Evolutionary conservation across 805 yeast species (phyloP).

Genomic region (Candida vaughaniae): DNA sequence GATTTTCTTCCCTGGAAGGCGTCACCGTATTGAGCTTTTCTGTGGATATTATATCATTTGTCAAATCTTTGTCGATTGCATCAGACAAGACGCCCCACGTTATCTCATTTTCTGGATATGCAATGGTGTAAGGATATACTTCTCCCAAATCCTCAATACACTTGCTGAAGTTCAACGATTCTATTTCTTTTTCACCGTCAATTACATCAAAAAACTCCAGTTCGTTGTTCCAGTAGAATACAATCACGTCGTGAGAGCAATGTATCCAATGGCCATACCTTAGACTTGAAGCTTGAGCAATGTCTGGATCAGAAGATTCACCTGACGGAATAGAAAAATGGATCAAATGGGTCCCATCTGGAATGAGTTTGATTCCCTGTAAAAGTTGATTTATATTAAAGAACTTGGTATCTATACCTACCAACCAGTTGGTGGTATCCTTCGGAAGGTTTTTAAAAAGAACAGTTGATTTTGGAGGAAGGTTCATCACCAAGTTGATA

Average conservation of each 20-base stretch:
- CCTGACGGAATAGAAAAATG: constrained; percentile 43
- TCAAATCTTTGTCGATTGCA: constrained; percentile 22
- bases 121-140: constrained; percentile 33
- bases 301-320: background rate
- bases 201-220: constrained; percentile 17
- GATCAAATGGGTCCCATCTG: constrained; percentile 52
- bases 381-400: constrained; percentile 40
- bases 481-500: too few relatives aligned
- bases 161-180: constrained; percentile 27
- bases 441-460: constrained; percentile 14
- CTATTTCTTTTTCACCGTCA: constrained; percentile 18
- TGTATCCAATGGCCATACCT: constrained; percentile 43
- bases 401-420: constrained; percentile 52
- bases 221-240: constrained; percentile 35
- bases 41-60: constrained; percentile 18
- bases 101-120: constrained; percentile 29
- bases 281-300: constrained; percentile 13
- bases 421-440: constrained; percentile 18
- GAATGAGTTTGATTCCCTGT: constrained; percentile 52
- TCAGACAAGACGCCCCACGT: constrained; percentile 14
- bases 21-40: constrained; percentile 42
- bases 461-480: constrained; percentile 25
- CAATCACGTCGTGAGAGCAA: constrained; percentile 31
- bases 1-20: constrained; percentile 51
- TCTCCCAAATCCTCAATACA: constrained; percentile 25